Base-by-base conservation (phyloP, 2,329 filamentous ascomycete species). In the Pestalotiopsis fici region DNA sequence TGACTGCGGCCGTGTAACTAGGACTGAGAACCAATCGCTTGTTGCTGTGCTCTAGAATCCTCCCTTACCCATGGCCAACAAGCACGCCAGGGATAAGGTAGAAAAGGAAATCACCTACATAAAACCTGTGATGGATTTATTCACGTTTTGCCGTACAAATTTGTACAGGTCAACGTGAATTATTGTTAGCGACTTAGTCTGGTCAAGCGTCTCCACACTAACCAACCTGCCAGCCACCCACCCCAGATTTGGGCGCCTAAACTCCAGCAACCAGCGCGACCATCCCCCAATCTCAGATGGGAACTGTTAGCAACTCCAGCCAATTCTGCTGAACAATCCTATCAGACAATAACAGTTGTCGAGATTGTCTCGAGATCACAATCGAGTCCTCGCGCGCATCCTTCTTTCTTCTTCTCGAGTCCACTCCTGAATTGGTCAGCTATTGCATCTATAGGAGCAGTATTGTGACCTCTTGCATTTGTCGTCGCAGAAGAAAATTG, bases 141-240 rank as follows among this genome's bases (percentile, higher is more conserved):
- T 73, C 73, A 75, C 69, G 63, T 65, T 11, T 37, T 31, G 47
- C 43, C 69, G 69, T 69, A 72, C 67, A 69, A 63, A 70, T 60
- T 70, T 74, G 59, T 70, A 73, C 67, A 67, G 64, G 43, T 50
- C 59, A 57, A 64, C 63, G 71, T 75, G 73, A 74, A 71, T 71
- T 71, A 69, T 67, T 68, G 66, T 72, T 35, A 35, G 31, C 11
- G 31, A 35, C 31, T 72, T 71, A 50, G 43, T 50, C 43, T 50
- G 43, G 43, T 9, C 4, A 65, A 67, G 57, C 62, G 23, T 15
- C 59, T 28, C 67, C 54, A 47, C 43, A 50, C 18, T 7, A 3
- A 50, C 43, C 6, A n/a, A 18, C 18, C 21, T 21, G 18, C 43
- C n/a, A 50, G 43, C 18, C 43, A 50, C 18, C 43, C 43, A 50